These are phyloP conservation scores for Globisporangium cystogenes DNA, from an alignment of 352 stramenopile species.

Conservation along the genomic window DNA sequence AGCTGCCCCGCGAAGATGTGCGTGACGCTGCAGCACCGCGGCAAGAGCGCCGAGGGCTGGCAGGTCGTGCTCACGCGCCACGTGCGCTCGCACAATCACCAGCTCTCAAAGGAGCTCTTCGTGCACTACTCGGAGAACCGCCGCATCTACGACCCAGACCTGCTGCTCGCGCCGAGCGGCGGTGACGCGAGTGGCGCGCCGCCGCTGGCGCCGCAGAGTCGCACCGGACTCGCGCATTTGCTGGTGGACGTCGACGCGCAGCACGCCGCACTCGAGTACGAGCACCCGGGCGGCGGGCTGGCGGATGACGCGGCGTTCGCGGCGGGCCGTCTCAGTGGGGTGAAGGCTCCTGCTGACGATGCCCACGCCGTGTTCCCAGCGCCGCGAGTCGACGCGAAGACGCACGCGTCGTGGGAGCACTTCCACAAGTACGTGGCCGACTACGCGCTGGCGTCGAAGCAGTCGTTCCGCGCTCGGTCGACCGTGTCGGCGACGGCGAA, in stretches of 20 bases:
- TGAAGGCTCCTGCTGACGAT: background rate
- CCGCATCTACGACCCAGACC: slow-evolving; percentile 68
- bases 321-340: too few species aligned
- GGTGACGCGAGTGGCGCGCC: background rate
- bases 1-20: slow-evolving; percentile 77
- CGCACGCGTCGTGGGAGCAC: slow-evolving; percentile 47
- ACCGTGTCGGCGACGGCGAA: slow-evolving; percentile 52
- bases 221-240: slow-evolving; percentile 9
- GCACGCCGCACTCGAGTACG: background rate
- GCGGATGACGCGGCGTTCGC: background rate
- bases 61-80: slow-evolving; percentile 76
- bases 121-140: slow-evolving; percentile 76
- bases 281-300: background rate
- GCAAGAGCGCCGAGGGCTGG: slow-evolving; percentile 33
- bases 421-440: slow-evolving; percentile 52
- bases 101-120: slow-evolving; percentile 65
- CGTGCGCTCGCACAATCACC: slow-evolving; percentile 65
- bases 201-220: background rate
- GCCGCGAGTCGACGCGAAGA: slow-evolving; percentile 30
- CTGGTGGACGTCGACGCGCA: slow-evolving; percentile 2
- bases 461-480: slow-evolving; percentile 72
- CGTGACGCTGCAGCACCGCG: slow-evolving; percentile 58
- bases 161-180: slow-evolving; percentile 24
- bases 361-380: slow-evolving; percentile 11
- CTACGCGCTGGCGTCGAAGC: slow-evolving; percentile 51